Conservation (phyloP, 1,284 basidiomycete species). For the Cronartium ribicola region DNA sequence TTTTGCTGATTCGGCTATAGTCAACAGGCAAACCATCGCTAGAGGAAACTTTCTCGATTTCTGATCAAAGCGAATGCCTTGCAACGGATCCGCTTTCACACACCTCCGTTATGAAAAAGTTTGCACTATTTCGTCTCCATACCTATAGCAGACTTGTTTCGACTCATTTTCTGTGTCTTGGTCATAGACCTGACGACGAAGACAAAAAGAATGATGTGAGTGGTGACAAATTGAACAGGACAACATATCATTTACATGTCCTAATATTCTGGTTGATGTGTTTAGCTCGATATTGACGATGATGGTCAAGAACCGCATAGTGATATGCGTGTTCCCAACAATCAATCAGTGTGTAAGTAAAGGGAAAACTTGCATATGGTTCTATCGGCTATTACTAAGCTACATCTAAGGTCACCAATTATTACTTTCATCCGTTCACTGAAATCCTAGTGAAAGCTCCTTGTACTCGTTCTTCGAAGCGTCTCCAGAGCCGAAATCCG, state of each 20-base stretch:
- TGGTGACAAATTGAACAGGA: too few relatives aligned
- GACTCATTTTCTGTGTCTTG: neutral
- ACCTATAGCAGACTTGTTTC: neutral
- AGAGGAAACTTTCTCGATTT: constrained; percentile 26
- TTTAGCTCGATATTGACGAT: too few relatives aligned
- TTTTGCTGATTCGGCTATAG: neutral
- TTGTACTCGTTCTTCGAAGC: neutral
- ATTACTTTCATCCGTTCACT: too few relatives aligned
- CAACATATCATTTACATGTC: too few relatives aligned
- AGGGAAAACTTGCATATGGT: too few relatives aligned
- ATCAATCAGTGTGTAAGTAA: too few relatives aligned
- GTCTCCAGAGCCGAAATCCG: neutral
- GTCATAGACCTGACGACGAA: neutral
- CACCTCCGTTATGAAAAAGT: neutral
- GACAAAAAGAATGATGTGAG: constrained; percentile 1
- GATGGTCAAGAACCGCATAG: too few relatives aligned
- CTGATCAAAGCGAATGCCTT: constrained; percentile 15
- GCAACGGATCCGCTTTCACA: neutral
- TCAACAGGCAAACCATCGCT: constrained; percentile 25
- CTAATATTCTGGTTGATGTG: too few relatives aligned
- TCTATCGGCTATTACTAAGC: too few relatives aligned
- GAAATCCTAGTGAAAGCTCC: too few relatives aligned
- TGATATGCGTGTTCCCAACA: too few relatives aligned
- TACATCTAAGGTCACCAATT: too few relatives aligned
- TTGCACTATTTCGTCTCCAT: neutral